phyloP scores from a whole-genome alignment of 257 asterid genomes.

The Jaltomata sinuosa region DNA sequence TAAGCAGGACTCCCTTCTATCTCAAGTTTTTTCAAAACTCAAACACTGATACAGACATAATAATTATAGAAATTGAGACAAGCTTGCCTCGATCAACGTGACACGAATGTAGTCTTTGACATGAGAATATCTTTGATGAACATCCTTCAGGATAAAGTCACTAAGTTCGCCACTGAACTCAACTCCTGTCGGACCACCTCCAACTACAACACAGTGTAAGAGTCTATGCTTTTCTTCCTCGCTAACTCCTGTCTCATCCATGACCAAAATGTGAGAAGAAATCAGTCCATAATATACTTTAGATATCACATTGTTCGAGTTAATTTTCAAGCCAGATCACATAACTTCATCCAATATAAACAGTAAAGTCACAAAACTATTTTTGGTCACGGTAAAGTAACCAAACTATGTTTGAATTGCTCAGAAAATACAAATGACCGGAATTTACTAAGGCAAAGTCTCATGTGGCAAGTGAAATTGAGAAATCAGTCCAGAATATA shows the following conservation, averaged over 20 bases:
- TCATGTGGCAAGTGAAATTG: not conserved
- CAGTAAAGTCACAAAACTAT: too few species aligned
- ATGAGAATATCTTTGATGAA: constrained; percentile 75
- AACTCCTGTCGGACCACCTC: constrained; percentile 99
- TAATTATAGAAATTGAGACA: not conserved
- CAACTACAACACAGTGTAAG: constrained; percentile 92
- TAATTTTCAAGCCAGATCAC: not conserved
- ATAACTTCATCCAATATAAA: not conserved
- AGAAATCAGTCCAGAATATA: too few species aligned
- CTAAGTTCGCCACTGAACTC: constrained; percentile 98
- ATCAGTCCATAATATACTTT: not conserved
- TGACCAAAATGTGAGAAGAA: not conserved
- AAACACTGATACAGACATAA: not conserved
- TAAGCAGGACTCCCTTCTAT: too few species aligned
- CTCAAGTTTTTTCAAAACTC: not conserved
- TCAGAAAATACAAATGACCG: not conserved
- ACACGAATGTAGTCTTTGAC: constrained; percentile 88
- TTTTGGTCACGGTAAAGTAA: not conserved
- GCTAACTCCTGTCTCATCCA: constrained; percentile 45
- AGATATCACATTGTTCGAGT: not conserved
- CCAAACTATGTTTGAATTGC: not conserved
- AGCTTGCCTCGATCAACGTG: constrained; percentile 75
- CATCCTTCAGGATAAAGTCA: constrained; percentile 86
- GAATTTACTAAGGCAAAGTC: not conserved
- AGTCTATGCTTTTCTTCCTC: constrained; percentile 89